A percentile compares a stretch with the other conserved stretches of the same genome.
These are phyloP conservation scores for Mortierella sp. DNA, from an alignment of 371 early-diverging fungal species.

Conservation along the genomic window DNA sequence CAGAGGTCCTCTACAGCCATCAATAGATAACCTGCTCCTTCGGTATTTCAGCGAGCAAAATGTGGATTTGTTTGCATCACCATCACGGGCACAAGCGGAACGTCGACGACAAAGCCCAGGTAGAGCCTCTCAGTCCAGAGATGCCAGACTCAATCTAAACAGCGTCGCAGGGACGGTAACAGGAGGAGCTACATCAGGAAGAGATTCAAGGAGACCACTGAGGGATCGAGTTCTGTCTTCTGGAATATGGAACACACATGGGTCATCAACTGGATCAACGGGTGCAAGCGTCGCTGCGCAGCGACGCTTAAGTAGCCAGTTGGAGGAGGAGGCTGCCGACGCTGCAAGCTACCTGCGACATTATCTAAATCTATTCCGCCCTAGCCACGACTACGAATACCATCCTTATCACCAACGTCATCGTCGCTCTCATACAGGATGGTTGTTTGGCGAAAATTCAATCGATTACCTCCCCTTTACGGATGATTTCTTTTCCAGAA, in stretches of 20 bases:
- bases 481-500: not conserved
- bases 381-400: not conserved
- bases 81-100: not conserved
- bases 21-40: too few relatives aligned
- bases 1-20: not conserved
- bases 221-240: not conserved
- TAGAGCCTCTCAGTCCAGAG: not conserved
- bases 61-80: not conserved
- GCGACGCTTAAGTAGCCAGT: not conserved
- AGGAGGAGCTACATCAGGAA: not conserved
- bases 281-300: not conserved
- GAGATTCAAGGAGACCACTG: not conserved
- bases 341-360: not conserved
- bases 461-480: not conserved
- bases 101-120: not conserved
- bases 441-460: not conserved
- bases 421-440: not conserved
- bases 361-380: not conserved
- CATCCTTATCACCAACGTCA: not conserved
- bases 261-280: not conserved
- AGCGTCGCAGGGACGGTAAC: not conserved
- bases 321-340: slow-evolving; percentile 2
- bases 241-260: not conserved
- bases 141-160: not conserved
- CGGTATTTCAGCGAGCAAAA: not conserved